Percentiles rank a stretch among this genome's conserved stretches.
Conservation (phyloP, 208 protist species). For the Strigomonas galati region DNA sequence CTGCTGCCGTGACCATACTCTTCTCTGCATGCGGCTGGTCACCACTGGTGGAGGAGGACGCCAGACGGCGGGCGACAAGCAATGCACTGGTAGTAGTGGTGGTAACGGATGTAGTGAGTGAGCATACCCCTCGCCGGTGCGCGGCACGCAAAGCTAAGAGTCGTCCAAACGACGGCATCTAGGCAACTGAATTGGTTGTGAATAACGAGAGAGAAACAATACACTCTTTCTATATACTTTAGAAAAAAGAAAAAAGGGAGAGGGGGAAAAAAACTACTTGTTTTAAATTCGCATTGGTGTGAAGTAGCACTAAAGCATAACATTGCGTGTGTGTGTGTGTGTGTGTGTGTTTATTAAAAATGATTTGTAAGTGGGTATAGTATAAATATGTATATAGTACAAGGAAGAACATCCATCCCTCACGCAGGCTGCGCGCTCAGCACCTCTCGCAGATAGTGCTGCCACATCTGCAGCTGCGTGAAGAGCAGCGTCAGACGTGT, state of each 20-base stretch:
- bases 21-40: not conserved
- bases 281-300: no score
- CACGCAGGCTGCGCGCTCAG: not conserved
- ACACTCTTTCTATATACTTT: not conserved
- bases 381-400: no score
- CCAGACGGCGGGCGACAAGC: not conserved
- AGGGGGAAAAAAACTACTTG: no score
- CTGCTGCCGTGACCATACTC: not conserved
- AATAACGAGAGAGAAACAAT: not conserved
- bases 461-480: conserved; percentile 46
- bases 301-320: no score
- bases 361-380: no score
- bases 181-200: not conserved
- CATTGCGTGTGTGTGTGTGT: not conserved
- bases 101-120: no score
- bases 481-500: conserved; percentile 34
- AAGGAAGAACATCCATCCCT: not conserved
- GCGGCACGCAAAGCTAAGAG: not conserved
- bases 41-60: no score
- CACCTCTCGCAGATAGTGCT: conserved; percentile 26
- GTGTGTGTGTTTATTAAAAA: no score
- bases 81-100: not conserved
- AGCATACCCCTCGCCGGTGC: no score
- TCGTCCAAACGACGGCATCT: not conserved
- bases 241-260: not conserved